Percentiles rank a stretch among this genome's conserved stretches.
Evolutionary conservation across 2,329 filamentous ascomycete genomes (phyloP).

Genomic region (Cordyceps tenuipes): DNA sequence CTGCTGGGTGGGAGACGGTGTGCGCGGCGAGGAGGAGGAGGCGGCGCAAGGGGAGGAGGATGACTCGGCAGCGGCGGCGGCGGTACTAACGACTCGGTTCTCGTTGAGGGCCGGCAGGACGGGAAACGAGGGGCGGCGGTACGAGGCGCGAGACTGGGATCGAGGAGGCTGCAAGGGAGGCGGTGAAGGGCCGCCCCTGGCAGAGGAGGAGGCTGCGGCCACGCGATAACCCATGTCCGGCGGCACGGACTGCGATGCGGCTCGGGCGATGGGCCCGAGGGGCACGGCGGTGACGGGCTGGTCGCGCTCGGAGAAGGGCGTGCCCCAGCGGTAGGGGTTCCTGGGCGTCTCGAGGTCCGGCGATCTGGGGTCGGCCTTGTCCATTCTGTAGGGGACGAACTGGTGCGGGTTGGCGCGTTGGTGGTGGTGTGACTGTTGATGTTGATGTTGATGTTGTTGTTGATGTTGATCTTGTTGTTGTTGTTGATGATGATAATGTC

Average conservation of each 20-base stretch:
- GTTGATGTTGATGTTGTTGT: background rate
- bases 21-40: constrained; percentile 14
- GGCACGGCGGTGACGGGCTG: constrained; percentile 70
- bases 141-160: constrained; percentile 47
- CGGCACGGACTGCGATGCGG: constrained; percentile 82
- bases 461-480: constrained; percentile 11
- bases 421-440: constrained; percentile 1
- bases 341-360: constrained; percentile 49
- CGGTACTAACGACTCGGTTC: constrained; percentile 34
- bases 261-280: constrained; percentile 64
- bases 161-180: constrained; percentile 26
- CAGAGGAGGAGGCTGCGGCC: background rate
- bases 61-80: no score
- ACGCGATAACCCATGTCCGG: constrained; percentile 77
- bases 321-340: constrained; percentile 67
- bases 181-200: constrained; percentile 20
- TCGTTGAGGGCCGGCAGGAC: constrained; percentile 64
- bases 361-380: constrained; percentile 40
- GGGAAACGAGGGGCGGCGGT: constrained; percentile 58
- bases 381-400: constrained; percentile 45
- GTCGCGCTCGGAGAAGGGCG: constrained; percentile 85
- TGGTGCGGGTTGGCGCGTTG: constrained; percentile 13
- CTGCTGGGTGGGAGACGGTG: constrained; percentile 23
- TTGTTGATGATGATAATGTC: constrained; percentile 2
- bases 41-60: no score